Base-by-base conservation (phyloP, 192 early-diverging fungal species). In the Mortierella alpina region DNA sequence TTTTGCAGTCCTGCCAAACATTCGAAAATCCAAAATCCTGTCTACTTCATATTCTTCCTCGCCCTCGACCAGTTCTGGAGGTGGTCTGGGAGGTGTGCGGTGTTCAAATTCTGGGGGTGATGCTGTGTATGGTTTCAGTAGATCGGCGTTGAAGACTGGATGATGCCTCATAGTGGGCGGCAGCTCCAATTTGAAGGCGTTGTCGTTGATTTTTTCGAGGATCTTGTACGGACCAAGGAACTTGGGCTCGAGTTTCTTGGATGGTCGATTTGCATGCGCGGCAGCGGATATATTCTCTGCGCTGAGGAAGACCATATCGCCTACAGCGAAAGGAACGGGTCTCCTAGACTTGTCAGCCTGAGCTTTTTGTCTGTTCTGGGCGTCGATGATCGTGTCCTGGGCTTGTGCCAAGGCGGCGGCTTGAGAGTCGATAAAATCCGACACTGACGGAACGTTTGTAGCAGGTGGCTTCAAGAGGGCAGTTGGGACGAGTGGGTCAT, bases 201-300 rank as follows among this genome's bases (percentile, higher is more conserved):
- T 62, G 5, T 62, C 60, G 6, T 62, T 13, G 14, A 46, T 3
- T 46, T 40, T 12, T 46, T 62, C 60, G 10, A 20, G 45, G 6
- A 62, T 31, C 44, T 0, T 55, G 23, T 48, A 81, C 53, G 14
- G 84, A 22, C 9, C 46, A 1, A 75, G 9, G 9, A 51, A 75
- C 6, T 66, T 53, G 5, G 64, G 64, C 41, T 66, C 64, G 2
- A 66, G 64, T 55, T 66, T 66, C 53, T 44, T 39, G 13, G 64
- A 53, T 3, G 64, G 64, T 0, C 64, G 7, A 6, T 66, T 53
- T 5, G n/a, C 39, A 31, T 55, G 41, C 5, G 64, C 52, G 9
- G 64, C 64, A 0, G 39, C 52, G 0, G 64, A 66, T 2, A 66
- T 66, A 18, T 66, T 14, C 20, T 66, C 52, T 0, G 64, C 22